Percentiles rank a stretch among this genome's conserved stretches.
These are phyloP conservation scores for Pseudopyricularia cyperi DNA, from an alignment of 2,329 filamentous ascomycete genomes.

Conservation along the genomic window DNA sequence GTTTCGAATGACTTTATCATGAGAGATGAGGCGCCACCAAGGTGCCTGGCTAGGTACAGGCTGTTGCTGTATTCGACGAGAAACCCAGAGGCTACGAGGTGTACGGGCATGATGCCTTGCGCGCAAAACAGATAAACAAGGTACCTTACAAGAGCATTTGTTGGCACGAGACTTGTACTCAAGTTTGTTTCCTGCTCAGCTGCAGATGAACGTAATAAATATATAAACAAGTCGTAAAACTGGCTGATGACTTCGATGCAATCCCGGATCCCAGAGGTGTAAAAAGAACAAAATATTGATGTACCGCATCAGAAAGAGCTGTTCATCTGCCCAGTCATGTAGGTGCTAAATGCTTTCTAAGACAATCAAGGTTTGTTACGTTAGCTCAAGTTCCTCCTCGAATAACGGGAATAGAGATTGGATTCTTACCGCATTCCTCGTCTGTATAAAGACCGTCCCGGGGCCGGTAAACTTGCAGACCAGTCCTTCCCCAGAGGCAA, in stretches of 20 bases:
- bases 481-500: slow-evolving; percentile 72
- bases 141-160: too few species aligned
- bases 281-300: neutral
- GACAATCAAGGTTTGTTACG: neutral
- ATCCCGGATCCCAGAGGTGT: neutral
- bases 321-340: slow-evolving; percentile 32
- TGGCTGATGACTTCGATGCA: too few species aligned
- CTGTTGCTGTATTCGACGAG: too few species aligned
- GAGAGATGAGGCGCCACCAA: too few species aligned
- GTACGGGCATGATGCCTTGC: too few species aligned
- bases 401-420: neutral
- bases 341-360: slow-evolving; percentile 38
- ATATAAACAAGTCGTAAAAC: too few species aligned
- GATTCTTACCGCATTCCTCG: slow-evolving; percentile 58
- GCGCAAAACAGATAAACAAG: too few species aligned
- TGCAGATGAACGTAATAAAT: too few species aligned
- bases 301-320: slow-evolving; percentile 7
- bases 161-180: too few species aligned
- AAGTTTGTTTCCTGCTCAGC: too few species aligned
- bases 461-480: slow-evolving; percentile 92
- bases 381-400: slow-evolving; percentile 3
- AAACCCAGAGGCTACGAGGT: too few species aligned
- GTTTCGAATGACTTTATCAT: too few species aligned
- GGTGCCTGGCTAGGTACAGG: neutral
- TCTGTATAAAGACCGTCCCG: slow-evolving; percentile 86